Conservation (phyloP, 2,329 filamentous ascomycete genomes). For the Fusarium nematophilum region DNA sequence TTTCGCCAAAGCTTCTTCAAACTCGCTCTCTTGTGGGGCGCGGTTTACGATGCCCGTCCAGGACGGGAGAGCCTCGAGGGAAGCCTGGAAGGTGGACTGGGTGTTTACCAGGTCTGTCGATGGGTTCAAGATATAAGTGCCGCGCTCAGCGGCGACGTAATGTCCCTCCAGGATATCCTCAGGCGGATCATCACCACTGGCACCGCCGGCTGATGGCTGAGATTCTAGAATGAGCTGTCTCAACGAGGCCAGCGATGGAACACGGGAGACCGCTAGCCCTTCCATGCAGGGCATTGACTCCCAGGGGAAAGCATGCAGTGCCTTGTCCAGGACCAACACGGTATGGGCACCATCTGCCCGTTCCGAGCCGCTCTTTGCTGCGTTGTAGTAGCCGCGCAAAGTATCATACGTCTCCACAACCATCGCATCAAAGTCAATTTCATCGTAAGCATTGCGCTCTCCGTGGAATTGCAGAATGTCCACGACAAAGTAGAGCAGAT, state of each 20-base stretch:
- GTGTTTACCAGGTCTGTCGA: slow-evolving; percentile 85
- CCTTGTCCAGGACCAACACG: slow-evolving; percentile 90
- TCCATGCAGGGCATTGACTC: slow-evolving; percentile 91
- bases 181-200: slow-evolving; percentile 13
- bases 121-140: slow-evolving; percentile 90
- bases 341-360: slow-evolving; percentile 71
- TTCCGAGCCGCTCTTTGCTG: slow-evolving; percentile 53
- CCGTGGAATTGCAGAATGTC: slow-evolving; percentile 97
- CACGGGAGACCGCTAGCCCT: slow-evolving; percentile 81
- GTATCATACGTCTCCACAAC: slow-evolving; percentile 89
- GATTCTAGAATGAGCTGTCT: slow-evolving; percentile 76
- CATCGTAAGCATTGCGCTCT: slow-evolving; percentile 95
- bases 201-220: slow-evolving; percentile 24
- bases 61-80: slow-evolving; percentile 71
- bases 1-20: slow-evolving; percentile 72
- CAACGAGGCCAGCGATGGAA: slow-evolving; percentile 87
- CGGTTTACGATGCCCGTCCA: slow-evolving; percentile 79
- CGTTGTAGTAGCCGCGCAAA: slow-evolving; percentile 79
- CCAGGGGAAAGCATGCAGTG: slow-evolving; percentile 93
- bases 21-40: slow-evolving; percentile 80
- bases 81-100: slow-evolving; percentile 76
- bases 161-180: slow-evolving; percentile 55
- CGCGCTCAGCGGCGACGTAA: slow-evolving; percentile 65
- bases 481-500: slow-evolving; percentile 94
- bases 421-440: slow-evolving; percentile 95